Evolutionary conservation across 2,329 filamentous ascomycete genomes (phyloP).

Genomic region (Cercospora zeina): DNA sequence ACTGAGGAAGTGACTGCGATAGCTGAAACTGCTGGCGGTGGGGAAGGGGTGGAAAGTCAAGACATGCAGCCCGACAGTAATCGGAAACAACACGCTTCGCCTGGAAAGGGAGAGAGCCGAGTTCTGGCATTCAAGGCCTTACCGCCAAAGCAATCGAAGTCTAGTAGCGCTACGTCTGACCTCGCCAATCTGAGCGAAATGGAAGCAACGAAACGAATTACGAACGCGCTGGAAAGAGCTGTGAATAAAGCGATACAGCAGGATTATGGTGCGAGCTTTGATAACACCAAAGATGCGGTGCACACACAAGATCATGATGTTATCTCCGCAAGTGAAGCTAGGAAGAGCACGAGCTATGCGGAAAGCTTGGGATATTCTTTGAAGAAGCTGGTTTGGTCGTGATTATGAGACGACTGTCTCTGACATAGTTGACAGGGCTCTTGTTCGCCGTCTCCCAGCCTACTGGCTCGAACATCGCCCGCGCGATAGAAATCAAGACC

Average conservation of each 20-base stretch:
- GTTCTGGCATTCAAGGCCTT: conserved; percentile 60
- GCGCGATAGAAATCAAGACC: neutral
- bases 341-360: conserved; percentile 78
- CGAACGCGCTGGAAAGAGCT: conserved; percentile 72
- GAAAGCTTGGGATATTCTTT: conserved; percentile 86
- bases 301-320: conserved; percentile 66
- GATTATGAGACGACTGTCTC: neutral
- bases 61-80: conserved; percentile 27
- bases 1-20: conserved; percentile 34
- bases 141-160: conserved; percentile 49
- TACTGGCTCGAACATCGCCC: neutral
- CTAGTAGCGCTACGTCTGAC: conserved; percentile 28
- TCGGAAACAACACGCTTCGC: conserved; percentile 25
- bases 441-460: neutral
- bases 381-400: conserved; percentile 89
- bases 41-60: neutral
- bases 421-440: neutral
- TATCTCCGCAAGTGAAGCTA: conserved; percentile 80
- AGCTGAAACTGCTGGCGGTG: neutral
- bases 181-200: conserved; percentile 47
- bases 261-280: conserved; percentile 34
- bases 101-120: conserved; percentile 33
- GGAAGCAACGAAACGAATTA: conserved; percentile 65
- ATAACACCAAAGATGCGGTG: conserved; percentile 26
- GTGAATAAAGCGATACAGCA: conserved; percentile 50